Evolutionary conservation across 352 stramenopile species (phyloP), one percentile per base, ranked within the genome.

Genomic region (Phytophthora sp.): DNA sequence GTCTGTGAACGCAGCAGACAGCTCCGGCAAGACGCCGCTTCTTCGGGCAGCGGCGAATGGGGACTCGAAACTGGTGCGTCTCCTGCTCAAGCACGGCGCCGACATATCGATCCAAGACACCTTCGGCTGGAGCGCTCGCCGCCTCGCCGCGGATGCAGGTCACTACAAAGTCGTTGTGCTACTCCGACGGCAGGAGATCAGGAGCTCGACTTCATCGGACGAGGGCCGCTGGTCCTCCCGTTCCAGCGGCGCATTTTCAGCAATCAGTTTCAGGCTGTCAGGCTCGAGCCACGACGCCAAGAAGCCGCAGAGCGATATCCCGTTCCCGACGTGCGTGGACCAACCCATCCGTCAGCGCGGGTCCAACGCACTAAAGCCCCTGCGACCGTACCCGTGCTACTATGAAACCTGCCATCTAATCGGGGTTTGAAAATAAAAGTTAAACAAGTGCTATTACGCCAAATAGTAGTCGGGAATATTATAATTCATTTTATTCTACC

Each of bases 1-100:
- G 28, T 54, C 34, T 49, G 54, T 50, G 39, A 59, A 65, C 27
- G 46, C 61, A 32, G 15, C 44, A 12, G 61, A 69, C 21, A 31
- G 17, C n/a, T 69, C 46, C 8, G 61, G 61, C 30, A 65, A 64
- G 45, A 65, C 61, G 30, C 54, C 61, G 8, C 38, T 69, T 3
- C 43, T 65, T n/a, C 38, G 54, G 41, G 46, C 62, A 28, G 45
- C 46, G 0, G 17, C 46, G 8, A 70, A 70, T n/a, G 62, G 55
- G 26, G 49, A 66, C 27, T 23, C 31, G 11, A 60, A 70, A 21
- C 24, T 70, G 0, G 35, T 62, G 27, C 32, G 34, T 4, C 23
- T 67, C n/a, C 23, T 72, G 2, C 62, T 71, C 43, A 44, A 67
- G 28, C 37, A 62, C 50, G 63, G 37, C 24, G 44, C 44, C 28